Conservation (phyloP, 1,284 basidiomycete genomes). For the Bjerkandera adusta region DNA sequence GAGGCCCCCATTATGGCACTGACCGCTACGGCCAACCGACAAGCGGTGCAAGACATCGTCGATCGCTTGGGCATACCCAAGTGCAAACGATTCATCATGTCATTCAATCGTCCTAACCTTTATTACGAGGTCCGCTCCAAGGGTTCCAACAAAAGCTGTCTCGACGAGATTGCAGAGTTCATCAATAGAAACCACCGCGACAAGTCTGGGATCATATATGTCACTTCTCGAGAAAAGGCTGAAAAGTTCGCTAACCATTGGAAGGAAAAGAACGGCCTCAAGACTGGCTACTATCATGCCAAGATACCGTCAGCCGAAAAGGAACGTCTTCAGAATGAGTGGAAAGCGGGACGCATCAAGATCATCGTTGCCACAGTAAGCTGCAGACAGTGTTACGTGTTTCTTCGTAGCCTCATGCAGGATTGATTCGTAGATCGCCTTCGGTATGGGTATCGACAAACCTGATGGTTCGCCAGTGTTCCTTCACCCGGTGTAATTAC, state of each 20-base stretch:
- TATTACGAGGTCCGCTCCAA: slow-evolving; percentile 78
- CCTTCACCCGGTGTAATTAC: neutral
- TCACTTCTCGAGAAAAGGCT: slow-evolving; percentile 67
- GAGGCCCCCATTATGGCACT: slow-evolving; percentile 91
- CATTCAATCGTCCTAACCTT: slow-evolving; percentile 93
- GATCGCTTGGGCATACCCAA: slow-evolving; percentile 61
- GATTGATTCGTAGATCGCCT: slow-evolving; percentile 52
- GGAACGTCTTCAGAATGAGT: slow-evolving; percentile 63
- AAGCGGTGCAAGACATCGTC: slow-evolving; percentile 81
- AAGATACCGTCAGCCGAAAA: slow-evolving; percentile 69
- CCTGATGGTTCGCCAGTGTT: slow-evolving; percentile 52
- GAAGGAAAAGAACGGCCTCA: slow-evolving; percentile 53
- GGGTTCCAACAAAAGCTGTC: slow-evolving; percentile 31
- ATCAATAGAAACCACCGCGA: slow-evolving; percentile 60
- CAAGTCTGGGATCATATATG: slow-evolving; percentile 89
- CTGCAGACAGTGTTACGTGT: slow-evolving; percentile 4
- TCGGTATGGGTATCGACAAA: slow-evolving; percentile 99
- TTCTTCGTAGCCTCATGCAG: no score
- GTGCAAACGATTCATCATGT: slow-evolving; percentile 70
- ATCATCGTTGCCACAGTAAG: slow-evolving; percentile 91
- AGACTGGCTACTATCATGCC: slow-evolving; percentile 87
- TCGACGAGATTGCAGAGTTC: slow-evolving; percentile 71
- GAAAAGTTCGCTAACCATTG: slow-evolving; percentile 77
- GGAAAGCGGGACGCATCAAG: slow-evolving; percentile 73
- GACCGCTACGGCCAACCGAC: slow-evolving; percentile 88